Evolutionary conservation across 805 yeast genomes (phyloP), one percentile per base, ranked within the genome.

Genomic region (Saccharomycopsis fibuligera): DNA sequence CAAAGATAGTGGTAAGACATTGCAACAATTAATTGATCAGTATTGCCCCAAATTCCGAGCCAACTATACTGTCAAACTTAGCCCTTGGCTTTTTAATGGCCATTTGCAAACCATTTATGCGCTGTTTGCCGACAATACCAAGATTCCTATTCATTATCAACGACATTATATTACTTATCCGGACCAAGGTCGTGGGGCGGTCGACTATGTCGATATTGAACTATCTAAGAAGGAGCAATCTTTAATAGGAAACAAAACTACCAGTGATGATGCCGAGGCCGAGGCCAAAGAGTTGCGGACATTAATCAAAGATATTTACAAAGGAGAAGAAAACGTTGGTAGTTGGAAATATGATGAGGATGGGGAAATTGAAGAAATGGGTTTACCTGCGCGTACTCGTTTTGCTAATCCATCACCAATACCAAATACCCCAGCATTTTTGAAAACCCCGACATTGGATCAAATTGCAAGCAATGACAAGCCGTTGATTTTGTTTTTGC

Each of bases 31-130:
- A 17, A 61, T 74, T 8, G 59, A 62, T 36, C 54, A 58, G 6
- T 54, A 60, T 41, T 62, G 69, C 14, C 79, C 81, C 1, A 76
- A 69, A 48, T 73, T 78, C 45, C 56, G 60, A 12, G 60, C 71
- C 23, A 70, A 70, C 4, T 62, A 75, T 42, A 69, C 68, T 57
- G 66, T 76, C 42, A 60, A 73, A 62, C 67, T 81, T 61, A 73
- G 76, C 56, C 88, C 88, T 2, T 62, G 72, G 9, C 60, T 83
- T 41, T 72, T 75, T 62, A 79, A 78, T 55, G 91, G 91, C 6
- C 74, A 82, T 53, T 62, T 84, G 35, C 95, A 86, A 61, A 85
- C 93, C 2, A 61, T 78, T 47, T 77, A 75, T 59, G 83, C 89
- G 27, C 67, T 73, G 19, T 61, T 63, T 14, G 64, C 66, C 25